Conservation (phyloP, 1,284 basidiomycete species). For the Ceratorhiza oryzae-sativae region DNA sequence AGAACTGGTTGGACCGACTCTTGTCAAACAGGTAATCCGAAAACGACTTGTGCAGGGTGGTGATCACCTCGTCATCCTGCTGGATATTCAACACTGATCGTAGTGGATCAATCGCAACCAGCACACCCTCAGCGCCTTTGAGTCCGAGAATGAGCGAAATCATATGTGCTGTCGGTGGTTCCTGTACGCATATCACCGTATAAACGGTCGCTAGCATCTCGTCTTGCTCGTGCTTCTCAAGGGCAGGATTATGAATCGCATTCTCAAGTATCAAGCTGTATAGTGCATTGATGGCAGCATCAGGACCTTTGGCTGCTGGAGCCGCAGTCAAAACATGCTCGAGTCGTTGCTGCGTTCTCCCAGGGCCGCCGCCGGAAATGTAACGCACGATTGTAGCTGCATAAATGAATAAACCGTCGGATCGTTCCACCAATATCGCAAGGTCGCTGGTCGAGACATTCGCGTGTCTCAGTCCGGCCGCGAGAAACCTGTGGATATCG, state of each 20-base stretch:
- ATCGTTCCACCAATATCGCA: not conserved
- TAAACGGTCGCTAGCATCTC: not conserved
- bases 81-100: not conserved
- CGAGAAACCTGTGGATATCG: not conserved
- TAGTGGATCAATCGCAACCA: not conserved
- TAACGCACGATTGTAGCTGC: conserved; percentile 6
- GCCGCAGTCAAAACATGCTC: not conserved
- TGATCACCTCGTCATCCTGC: not conserved
- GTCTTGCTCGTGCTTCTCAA: not conserved
- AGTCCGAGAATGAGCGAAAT: not conserved
- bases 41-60: conserved; percentile 6
- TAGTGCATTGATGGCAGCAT: not conserved
- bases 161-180: not conserved
- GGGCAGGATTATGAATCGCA: not conserved
- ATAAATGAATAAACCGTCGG: conserved; percentile 2
- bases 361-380: not conserved
- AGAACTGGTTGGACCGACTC: not conserved
- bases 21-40: not conserved
- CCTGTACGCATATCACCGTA: not conserved
- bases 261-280: not conserved
- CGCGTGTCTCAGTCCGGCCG: not conserved
- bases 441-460: not conserved
- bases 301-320: no score
- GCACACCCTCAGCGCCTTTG: not conserved
- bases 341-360: not conserved